These are phyloP conservation scores for Sarocladium oryzae DNA, from an alignment of 2,329 filamentous ascomycete species.

Conservation along the genomic window DNA sequence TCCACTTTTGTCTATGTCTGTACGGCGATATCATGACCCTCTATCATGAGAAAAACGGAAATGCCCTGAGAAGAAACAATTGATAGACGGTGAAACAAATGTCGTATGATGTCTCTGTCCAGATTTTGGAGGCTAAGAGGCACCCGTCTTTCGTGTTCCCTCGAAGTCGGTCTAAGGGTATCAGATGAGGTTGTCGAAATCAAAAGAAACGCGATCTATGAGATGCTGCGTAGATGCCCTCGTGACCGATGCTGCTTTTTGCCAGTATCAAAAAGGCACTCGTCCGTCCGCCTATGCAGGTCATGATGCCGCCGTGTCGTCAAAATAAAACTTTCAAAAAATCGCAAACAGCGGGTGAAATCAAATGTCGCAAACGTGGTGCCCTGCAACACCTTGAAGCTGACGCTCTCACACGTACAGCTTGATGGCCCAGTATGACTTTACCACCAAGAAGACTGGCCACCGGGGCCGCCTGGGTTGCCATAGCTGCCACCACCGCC, in stretches of 20 bases:
- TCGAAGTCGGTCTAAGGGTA: slow-evolving; percentile 38
- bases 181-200: slow-evolving; percentile 37
- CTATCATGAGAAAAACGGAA: slow-evolving; percentile 35
- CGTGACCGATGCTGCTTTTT: slow-evolving; percentile 30
- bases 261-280: slow-evolving; percentile 26
- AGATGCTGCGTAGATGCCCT: slow-evolving; percentile 35
- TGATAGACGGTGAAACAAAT: slow-evolving; percentile 31
- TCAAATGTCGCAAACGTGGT: slow-evolving; percentile 14
- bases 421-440: slow-evolving; percentile 15
- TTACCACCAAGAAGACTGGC: slow-evolving; percentile 66
- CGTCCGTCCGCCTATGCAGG: slow-evolving; percentile 25
- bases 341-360: slow-evolving; percentile 15
- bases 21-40: slow-evolving; percentile 39
- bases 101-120: slow-evolving; percentile 27
- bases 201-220: slow-evolving; percentile 39
- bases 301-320: slow-evolving; percentile 38
- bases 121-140: slow-evolving; percentile 19
- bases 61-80: slow-evolving; percentile 29
- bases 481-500: slow-evolving; percentile 44
- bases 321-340: slow-evolving; percentile 18
- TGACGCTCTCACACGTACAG: slow-evolving; percentile 1
- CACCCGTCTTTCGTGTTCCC: slow-evolving; percentile 24
- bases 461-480: slow-evolving; percentile 64
- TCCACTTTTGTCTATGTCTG: slow-evolving; percentile 60
- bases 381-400: background rate